Base-by-base conservation (phyloP, 805 yeast species). In the Yamadazyma kitorensis region DNA sequence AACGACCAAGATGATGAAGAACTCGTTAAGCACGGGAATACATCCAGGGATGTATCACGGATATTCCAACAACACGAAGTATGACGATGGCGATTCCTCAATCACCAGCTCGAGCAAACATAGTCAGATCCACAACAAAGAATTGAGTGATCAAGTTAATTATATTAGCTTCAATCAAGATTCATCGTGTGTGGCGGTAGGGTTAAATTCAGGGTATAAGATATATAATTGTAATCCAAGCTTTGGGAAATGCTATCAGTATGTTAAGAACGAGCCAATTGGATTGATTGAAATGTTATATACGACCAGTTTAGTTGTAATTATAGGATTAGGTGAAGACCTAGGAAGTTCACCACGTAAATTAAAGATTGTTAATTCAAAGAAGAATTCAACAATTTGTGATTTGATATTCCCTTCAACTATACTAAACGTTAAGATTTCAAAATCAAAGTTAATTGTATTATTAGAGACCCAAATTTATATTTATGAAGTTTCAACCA, bases 201-300 rank as follows among this genome's bases (percentile, higher is more conserved):
- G 94, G 2, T 70, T 82, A 5, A 70, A 72, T 27, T 64, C 65
- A 27, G 78, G 83, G 9, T 80, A 85, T 55, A 74, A 74, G 47
- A 84, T 91, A 29, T 91, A 74, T 68, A 86, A 86, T 52, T 88
- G 96, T 58, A 88, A 84, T 44, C 54, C 57, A 6, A 40, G 40
- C 4, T 51, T 55, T 28, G 54, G 53, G 22, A 56, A 58, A 30
- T 59, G 68, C 41, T 62, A 48, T 37, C 62, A 57, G 37, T 49
- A 51, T 27, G 49, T 52, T 23, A 54, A 52, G 33, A 57, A 57
- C 33, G 81, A 80, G 29, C 75, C 85, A 1, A 74, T 80, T 9
- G 81, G 82, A 2, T 72, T 85, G 1, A 80, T 87, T 8, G 96
- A 88, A 54, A 89, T 93, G 97, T 73, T 91, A 17, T 91, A 88